These are phyloP conservation scores for Lasiodiplodia sp. DNA, from an alignment of 2,329 filamentous ascomycete species.

Conservation along the genomic window DNA sequence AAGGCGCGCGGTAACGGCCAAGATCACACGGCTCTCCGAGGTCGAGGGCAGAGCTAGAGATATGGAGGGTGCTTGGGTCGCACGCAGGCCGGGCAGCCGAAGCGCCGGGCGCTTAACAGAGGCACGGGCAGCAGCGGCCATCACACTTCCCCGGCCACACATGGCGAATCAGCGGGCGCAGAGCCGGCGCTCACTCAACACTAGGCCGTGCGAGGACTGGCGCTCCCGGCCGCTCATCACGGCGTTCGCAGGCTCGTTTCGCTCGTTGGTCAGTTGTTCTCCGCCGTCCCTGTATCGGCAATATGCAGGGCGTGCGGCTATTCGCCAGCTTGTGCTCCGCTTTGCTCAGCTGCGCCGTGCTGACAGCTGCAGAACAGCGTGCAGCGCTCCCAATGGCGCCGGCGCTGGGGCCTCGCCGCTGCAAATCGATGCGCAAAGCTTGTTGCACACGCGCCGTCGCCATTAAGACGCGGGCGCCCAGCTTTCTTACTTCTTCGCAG, in stretches of 20 bases:
- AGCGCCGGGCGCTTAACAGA: conserved; percentile 29
- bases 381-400: conserved; percentile 24
- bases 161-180: conserved; percentile 18
- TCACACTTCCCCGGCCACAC: conserved; percentile 19
- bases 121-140: conserved; percentile 18
- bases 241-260: conserved; percentile 7
- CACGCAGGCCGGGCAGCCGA: conserved; percentile 20
- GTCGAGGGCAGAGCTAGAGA: conserved; percentile 3
- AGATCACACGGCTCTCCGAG: conserved; percentile 3
- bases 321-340: conserved; percentile 27
- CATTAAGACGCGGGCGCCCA: conserved; percentile 30
- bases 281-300: conserved; percentile 25
- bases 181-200: not conserved
- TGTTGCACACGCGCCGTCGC: conserved; percentile 21
- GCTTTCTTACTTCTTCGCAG: conserved; percentile 26
- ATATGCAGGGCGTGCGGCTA: conserved; percentile 21
- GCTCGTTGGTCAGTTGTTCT: conserved; percentile 16
- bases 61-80: conserved; percentile 22
- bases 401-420: conserved; percentile 16
- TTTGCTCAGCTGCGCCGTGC: conserved; percentile 26
- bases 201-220: conserved; percentile 9
- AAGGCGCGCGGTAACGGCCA: conserved; percentile 20
- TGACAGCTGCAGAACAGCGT: conserved; percentile 28
- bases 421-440: conserved; percentile 30
- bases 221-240: conserved; percentile 25